Conservation (phyloP, 208 protist genomes). For the Acanthamoeba sp. region DNA sequence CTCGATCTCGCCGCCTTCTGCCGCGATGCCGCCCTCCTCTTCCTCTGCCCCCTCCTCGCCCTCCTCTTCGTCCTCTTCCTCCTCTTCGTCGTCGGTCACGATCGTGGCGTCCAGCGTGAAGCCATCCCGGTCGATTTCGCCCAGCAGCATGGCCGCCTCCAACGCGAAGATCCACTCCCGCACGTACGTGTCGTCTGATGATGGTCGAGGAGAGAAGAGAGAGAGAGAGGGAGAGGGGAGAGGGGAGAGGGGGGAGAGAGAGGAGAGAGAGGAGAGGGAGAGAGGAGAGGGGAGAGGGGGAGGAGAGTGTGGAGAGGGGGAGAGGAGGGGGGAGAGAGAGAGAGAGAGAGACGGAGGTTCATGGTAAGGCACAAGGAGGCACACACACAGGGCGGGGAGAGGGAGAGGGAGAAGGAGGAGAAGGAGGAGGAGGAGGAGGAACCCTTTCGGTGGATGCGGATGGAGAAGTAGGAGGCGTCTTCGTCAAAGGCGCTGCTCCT, state of each 20-base stretch:
- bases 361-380: too few species aligned
- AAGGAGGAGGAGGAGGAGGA: too few species aligned
- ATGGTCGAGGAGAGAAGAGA: too few species aligned
- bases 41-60: neutral
- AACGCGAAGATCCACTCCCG: slow-evolving; percentile 40
- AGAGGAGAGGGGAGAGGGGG: too few species aligned
- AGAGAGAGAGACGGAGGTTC: too few species aligned
- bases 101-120: neutral
- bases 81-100: neutral
- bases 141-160: slow-evolving; percentile 34
- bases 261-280: neutral
- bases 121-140: neutral
- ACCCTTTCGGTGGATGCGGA: neutral
- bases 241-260: neutral
- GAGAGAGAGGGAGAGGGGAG: too few species aligned
- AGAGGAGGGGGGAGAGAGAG: too few species aligned
- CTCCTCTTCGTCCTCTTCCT: neutral
- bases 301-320: too few species aligned
- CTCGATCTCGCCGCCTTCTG: neutral
- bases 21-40: neutral
- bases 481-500: slow-evolving; percentile 1
- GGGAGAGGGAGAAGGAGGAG: too few species aligned
- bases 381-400: too few species aligned
- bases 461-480: neutral
- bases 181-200: neutral